Evolutionary conservation across 306 rosid species (phyloP), one percentile per base, ranked within the genome.

Genomic region (Begonia masoniana): DNA sequence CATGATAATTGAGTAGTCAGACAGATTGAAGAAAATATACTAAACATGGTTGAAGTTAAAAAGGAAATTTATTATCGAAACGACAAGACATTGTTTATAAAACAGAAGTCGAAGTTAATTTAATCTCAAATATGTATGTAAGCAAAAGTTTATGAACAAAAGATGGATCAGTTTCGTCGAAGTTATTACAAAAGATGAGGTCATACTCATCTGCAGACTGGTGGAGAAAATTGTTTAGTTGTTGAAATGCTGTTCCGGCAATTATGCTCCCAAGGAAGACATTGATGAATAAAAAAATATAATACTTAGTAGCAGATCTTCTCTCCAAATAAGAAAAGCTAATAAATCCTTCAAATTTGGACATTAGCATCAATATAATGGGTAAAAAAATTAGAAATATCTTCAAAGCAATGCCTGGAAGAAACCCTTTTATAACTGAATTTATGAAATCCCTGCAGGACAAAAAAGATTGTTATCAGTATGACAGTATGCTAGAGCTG

Each of bases 241-340:
- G 99, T 67, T 91, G 84, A 65, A 91, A 91, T 5, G 99, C 99
- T 42, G 99, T 86, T 55, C 99, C 96, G 4, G 99, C 79, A 42
- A 91, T 91, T 67, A 91, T 91, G 74, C 96, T 91, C 64, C 99
- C 99, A 16, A 91, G 96, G 62, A 91, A 91, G 54, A 91, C 96
- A 41, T 91, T 91, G 23, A 86, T 60, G 62, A 91, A 86, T 62
- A 78, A 88, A 76, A 91, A 91, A 62, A 81, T 78, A 61, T 83
- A 91, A 60, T 83, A 91, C 78, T 95, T 78, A 50, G 82, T 56
- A 41, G 99, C 96, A 4, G 94, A 72, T 75, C 94, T 81, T 73
- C 96, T 77, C 77, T 91, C 99, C 14, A 91, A 75, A 61, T 71
- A 35, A 15, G 99, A 91, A 13, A 62, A 47, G 68, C 97, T 85